Conservation (phyloP, 169 alveolate species). For the Plasmodium vinckei region DNA sequence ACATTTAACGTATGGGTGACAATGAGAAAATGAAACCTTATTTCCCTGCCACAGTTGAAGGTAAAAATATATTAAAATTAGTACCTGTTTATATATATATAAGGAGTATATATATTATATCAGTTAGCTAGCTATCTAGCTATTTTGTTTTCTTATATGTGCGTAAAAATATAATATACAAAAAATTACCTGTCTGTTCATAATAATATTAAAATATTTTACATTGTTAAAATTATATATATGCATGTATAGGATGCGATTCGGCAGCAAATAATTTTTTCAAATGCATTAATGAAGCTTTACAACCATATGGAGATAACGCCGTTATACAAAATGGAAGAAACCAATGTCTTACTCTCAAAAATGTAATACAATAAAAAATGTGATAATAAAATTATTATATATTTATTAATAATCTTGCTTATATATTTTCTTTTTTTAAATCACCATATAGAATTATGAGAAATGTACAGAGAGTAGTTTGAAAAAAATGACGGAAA, state of each 20-base stretch:
- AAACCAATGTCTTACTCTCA: constrained; percentile 29
- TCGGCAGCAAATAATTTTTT: constrained; percentile 41
- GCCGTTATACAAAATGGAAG: background rate
- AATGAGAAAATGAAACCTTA: constrained; percentile 60
- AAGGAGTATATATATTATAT: background rate
- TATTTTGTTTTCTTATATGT: background rate
- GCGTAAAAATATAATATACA: no score
- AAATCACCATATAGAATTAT: constrained; percentile 23
- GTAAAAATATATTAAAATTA: constrained; percentile 8
- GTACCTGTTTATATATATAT: background rate
- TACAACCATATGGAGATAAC: constrained; percentile 56
- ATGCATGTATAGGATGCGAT: constrained; percentile 32
- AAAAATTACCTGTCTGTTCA: no score
- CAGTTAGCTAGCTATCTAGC: background rate
- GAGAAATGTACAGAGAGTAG: constrained; percentile 54
- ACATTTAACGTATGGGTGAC: background rate
- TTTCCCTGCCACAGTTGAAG: constrained; percentile 42
- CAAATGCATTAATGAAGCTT: constrained; percentile 31
- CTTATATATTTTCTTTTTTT: background rate
- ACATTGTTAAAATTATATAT: no score
- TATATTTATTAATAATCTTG: no score
- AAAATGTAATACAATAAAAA: constrained; percentile 18
- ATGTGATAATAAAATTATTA: background rate
- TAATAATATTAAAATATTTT: no score
- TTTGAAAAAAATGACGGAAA: constrained; percentile 27